Base-by-base conservation (phyloP, 169 alveolate genomes). In the Sarcocystis neurona region DNA sequence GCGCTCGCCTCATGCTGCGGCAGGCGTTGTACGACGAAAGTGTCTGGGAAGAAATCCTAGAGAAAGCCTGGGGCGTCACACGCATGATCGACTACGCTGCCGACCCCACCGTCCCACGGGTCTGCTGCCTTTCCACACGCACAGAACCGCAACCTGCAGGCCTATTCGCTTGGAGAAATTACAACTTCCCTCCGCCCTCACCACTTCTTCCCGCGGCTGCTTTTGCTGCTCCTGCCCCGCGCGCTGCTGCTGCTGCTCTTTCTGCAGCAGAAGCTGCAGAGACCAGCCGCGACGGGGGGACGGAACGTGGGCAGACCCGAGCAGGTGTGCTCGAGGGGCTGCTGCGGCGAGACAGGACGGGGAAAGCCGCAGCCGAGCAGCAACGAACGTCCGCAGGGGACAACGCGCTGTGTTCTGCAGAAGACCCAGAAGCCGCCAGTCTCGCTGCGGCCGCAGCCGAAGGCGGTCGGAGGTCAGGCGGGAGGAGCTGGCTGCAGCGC, bases 71-170 rank as follows among this genome's bases (percentile, higher is more conserved):
- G 70, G 96, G 95, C 34, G 91, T 91, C 60, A 80, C 87, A 8
- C 93, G 93, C 87, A 93, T 96, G 94, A 92, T 95, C 41, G 97
- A 96, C 85, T 94, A 92, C 85, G 93, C 96, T 47, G 96, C 95
- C 0, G 97, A 95, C 66, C 93, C 94, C 5, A 72, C 90, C 20
- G 79, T 92, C 60, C 97, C 98, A 58, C 92, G 94, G 82, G 95
- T 95, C 58, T 94, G 94, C 88, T 94, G 96, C 80, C 93, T 94
- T 0, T 92, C 97, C 23, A 92, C 96, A 5, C 95, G 90, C 72
- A 87, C 95, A 89, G 92, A 92, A 43, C 78, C 94, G 0, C 88
- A 79, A 27, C 98, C 98, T 0, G 70, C 95, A 53, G 90, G 91
- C 77, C 96, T 97, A 0, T 88, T 94, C 32, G 85, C 95, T 32